Conservation (phyloP, 2,329 filamentous ascomycete genomes). For the Sporothrix globosa region DNA sequence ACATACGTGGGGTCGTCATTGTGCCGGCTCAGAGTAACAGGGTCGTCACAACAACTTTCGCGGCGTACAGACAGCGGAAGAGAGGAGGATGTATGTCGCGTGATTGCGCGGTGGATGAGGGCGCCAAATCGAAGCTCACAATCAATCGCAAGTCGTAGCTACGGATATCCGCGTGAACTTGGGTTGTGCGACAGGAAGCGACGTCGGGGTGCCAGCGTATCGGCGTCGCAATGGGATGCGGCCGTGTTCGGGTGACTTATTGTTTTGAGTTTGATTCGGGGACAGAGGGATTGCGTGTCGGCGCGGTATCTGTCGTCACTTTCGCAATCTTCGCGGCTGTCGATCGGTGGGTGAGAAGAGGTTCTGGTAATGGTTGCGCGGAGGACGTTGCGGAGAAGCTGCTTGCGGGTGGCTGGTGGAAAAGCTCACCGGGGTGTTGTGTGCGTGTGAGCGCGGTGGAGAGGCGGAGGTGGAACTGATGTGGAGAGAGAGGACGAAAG, state of each 20-base stretch:
- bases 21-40: constrained; percentile 10
- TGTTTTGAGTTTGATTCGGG: no score
- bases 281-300: no score
- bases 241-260: not conserved
- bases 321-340: not conserved
- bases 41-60: not conserved
- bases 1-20: constrained; percentile 30
- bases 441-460: not conserved
- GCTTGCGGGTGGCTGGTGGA: constrained; percentile 23
- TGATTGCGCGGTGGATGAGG: not conserved
- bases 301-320: not conserved
- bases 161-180: not conserved
- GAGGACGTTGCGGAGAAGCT: not conserved
- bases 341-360: not conserved
- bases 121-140: not conserved
- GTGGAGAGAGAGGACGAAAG: not conserved
- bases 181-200: not conserved
- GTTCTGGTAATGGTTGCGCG: not conserved
- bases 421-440: constrained; percentile 11
- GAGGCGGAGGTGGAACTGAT: constrained; percentile 16
- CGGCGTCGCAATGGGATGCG: not conserved
- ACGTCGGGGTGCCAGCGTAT: constrained; percentile 12
- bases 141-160: not conserved
- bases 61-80: not conserved
- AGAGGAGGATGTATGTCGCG: not conserved